Base-by-base conservation (phyloP, 331 rosid genomes). In the Stylosanthes scabra region DNA sequence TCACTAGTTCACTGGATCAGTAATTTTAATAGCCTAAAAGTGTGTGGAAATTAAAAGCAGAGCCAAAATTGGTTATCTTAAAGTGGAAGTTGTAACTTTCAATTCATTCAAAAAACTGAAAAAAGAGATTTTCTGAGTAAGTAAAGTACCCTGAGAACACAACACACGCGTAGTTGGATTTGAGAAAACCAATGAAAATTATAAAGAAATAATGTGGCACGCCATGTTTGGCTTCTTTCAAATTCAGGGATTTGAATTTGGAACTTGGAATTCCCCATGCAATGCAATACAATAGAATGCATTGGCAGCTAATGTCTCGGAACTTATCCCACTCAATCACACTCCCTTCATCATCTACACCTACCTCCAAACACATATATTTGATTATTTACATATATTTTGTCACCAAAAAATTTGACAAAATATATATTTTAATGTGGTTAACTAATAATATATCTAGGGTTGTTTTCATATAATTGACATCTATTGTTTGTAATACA, bases 21-120 rank as follows among this genome's bases (percentile, higher is more conserved):
- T 34, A 34, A 34, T 34, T 34, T 34, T 3, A n/a, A 34, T 6
- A 34, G 6, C 39, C 39, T 34, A 34, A 34, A 31, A 34, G 39
- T 34, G 39, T 34, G 39, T 34, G 39, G 39, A 34, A 34, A 34
- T 34, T 34, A 34, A 34, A 45, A 59, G 63, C 49, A 62, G 72
- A 45, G 50, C 12, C 46, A 63, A 74, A 56, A 63, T 3, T 3
- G 46, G 81, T 80, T 74, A 80, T 75, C 79, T 78, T 29, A 65
- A 72, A 55, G 15, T 52, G 62, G 2, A 28, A 34, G 66, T 51
- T 51, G 71, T 27, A 34, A 3, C 39, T 34, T 28, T n/a, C 34
- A 7, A 49, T 59, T 66, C 51, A 80, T 34, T 34, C 39, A 34
- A 34, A 34, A 63, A 74, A 74, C 73, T 74, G 56, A 75, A 3